Percentiles rank a stretch among this genome's conserved stretches.
These are phyloP conservation scores for Aristolochia californica DNA, from an alignment of 164 flowering plant genomes.

Conservation along the genomic window DNA sequence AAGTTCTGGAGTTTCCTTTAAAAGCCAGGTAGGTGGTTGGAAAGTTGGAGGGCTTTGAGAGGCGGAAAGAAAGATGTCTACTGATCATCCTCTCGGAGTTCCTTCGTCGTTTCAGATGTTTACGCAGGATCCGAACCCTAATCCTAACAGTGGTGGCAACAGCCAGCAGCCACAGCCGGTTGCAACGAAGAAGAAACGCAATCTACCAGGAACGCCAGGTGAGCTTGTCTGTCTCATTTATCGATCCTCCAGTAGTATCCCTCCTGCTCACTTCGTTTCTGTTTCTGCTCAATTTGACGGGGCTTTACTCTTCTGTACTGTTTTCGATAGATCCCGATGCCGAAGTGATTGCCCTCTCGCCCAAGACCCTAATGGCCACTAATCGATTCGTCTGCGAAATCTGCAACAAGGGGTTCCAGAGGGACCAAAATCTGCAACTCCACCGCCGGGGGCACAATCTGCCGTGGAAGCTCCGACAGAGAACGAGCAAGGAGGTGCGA, in stretches of 20 bases:
- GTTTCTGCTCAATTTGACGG: too few species aligned
- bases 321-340: conserved; percentile 90
- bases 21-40: too few species aligned
- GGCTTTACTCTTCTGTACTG: too few species aligned
- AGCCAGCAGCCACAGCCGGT: conserved; percentile 10
- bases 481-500: conserved; percentile 35
- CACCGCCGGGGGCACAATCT: conserved; percentile 61
- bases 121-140: conserved; percentile 18
- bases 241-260: too few species aligned
- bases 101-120: background rate
- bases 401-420: conserved; percentile 76
- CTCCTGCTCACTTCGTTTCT: too few species aligned
- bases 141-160: too few species aligned
- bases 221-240: conserved; percentile 5
- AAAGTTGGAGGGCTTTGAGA: too few species aligned
- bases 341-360: conserved; percentile 62
- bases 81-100: too few species aligned
- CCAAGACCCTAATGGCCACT: conserved; percentile 63
- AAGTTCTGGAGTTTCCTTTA: too few species aligned
- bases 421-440: conserved; percentile 68
- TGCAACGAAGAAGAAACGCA: conserved; percentile 41
- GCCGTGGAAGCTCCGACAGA: conserved; percentile 60
- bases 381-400: conserved; percentile 61
- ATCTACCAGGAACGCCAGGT: conserved; percentile 73
- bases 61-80: too few species aligned